Conservation (phyloP, 208 protist species). For the Trypanosoma mega region DNA sequence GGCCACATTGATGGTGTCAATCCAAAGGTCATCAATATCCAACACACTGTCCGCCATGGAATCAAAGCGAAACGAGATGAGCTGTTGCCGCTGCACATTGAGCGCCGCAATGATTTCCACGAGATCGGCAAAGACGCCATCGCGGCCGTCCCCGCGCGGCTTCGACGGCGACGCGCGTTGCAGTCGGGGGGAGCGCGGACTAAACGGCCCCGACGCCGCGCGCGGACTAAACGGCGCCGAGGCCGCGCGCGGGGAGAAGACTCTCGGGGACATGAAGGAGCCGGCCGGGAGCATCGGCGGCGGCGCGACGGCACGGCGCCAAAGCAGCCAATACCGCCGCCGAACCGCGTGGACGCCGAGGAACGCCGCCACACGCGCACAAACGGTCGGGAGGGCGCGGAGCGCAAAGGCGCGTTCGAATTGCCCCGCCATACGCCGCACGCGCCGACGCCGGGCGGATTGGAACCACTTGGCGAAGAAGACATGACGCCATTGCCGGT, state of each 20-base stretch:
- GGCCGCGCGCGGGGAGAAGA: constrained; percentile 3
- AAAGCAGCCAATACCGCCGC: constrained; percentile 5
- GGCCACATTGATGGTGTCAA: constrained; percentile 67
- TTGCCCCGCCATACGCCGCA: background rate
- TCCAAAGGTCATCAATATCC: constrained; percentile 69
- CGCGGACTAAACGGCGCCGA: too few relatives aligned
- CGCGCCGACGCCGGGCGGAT: background rate
- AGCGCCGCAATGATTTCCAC: constrained; percentile 37
- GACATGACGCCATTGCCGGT: background rate
- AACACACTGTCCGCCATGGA: constrained; percentile 48
- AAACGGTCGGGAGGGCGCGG: background rate
- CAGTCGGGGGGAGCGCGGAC: background rate
- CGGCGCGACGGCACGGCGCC: too few relatives aligned
- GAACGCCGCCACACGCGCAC: background rate
- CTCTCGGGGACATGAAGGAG: too few relatives aligned
- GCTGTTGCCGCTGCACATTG: constrained; percentile 34
- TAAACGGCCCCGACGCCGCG: background rate
- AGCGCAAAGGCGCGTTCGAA: background rate
- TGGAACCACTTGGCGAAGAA: constrained; percentile 28
- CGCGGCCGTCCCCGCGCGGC: background rate
- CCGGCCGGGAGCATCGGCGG: too few relatives aligned
- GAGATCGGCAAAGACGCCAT: constrained; percentile 27
- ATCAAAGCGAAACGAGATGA: constrained; percentile 55
- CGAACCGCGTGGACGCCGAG: background rate
- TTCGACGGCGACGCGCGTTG: background rate